Evolutionary conservation across 768 basidiomycete species (phyloP).

Genomic region (Gloeostereum incarnatum): DNA sequence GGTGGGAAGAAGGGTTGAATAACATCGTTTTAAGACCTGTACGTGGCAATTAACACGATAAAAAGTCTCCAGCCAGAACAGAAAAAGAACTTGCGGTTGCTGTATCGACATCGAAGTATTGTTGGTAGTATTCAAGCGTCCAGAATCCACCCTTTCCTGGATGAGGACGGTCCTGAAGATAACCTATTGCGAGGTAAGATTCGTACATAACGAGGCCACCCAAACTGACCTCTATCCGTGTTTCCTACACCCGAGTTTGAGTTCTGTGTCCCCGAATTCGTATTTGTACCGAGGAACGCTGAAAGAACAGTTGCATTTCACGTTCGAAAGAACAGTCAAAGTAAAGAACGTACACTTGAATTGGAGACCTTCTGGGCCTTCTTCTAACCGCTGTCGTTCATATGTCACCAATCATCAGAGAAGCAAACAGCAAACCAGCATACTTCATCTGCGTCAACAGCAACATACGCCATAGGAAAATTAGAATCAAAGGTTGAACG

Average conservation of each 20-base stretch:
- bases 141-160: constrained; percentile 56
- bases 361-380: constrained; percentile 60
- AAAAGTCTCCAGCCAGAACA: constrained; percentile 4
- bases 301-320: constrained; percentile 3
- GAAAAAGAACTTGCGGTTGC: constrained; percentile 36
- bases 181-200: constrained; percentile 34
- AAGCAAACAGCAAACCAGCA: constrained; percentile 1
- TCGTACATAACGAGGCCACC: not conserved
- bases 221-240: constrained; percentile 37
- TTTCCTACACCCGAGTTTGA: constrained; percentile 31
- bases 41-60: not conserved
- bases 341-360: constrained; percentile 48
- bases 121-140: constrained; percentile 80
- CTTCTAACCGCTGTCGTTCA: constrained; percentile 55
- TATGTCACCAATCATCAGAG: too few relatives aligned
- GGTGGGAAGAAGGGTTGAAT: constrained; percentile 69
- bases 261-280: constrained; percentile 14
- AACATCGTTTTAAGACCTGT: constrained; percentile 67
- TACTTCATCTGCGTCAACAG: constrained; percentile 66
- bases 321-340: not conserved
- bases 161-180: constrained; percentile 44
- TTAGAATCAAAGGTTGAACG: too few relatives aligned
- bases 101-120: constrained; percentile 86
- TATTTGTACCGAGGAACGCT: constrained; percentile 53
- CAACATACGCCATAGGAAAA: constrained; percentile 57